phyloP scores from a whole-genome alignment of 2,329 filamentous ascomycete species.

The Rutstroemia sp. region DNA sequence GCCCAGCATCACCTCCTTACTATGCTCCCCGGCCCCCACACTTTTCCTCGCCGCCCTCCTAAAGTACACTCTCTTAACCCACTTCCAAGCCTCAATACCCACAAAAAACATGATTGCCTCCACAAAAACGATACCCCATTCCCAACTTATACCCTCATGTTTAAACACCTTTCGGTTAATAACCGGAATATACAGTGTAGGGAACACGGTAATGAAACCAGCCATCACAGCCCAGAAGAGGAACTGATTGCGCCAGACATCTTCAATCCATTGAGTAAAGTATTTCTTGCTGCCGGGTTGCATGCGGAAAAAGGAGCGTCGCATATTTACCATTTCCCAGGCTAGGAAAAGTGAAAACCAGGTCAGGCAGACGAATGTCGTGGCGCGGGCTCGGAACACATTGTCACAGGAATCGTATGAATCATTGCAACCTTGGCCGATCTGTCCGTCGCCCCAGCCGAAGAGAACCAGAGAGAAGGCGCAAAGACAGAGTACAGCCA shows the following conservation, averaged over 20 bases:
- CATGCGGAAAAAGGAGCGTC: conserved; percentile 69
- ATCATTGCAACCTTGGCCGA: conserved; percentile 55
- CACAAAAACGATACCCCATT: conserved; percentile 62
- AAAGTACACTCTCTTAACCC: conserved; percentile 43
- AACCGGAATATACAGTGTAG: conserved; percentile 60
- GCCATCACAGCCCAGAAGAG: conserved; percentile 57
- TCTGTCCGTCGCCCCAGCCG: conserved; percentile 46
- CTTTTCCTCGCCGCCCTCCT: not conserved
- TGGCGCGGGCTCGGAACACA: conserved; percentile 65
- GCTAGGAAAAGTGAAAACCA: conserved; percentile 72
- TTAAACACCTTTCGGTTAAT: conserved; percentile 60
- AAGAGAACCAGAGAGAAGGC: conserved; percentile 60
- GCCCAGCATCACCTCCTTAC: conserved; percentile 7
- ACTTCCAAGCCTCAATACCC: conserved; percentile 62
- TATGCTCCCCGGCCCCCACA: not conserved
- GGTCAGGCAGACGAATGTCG: conserved; percentile 66
- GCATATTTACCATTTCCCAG: conserved; percentile 70
- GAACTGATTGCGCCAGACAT: conserved; percentile 68
- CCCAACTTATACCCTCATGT: conserved; percentile 58
- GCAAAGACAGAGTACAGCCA: conserved; percentile 61
- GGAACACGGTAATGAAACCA: conserved; percentile 50
- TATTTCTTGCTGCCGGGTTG: conserved; percentile 53
- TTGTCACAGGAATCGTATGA: conserved; percentile 48
- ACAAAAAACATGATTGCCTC: conserved; percentile 53
- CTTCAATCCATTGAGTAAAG: conserved; percentile 58